Conservation (phyloP, 352 stramenopile species). For the Phytophthora sp. region DNA sequence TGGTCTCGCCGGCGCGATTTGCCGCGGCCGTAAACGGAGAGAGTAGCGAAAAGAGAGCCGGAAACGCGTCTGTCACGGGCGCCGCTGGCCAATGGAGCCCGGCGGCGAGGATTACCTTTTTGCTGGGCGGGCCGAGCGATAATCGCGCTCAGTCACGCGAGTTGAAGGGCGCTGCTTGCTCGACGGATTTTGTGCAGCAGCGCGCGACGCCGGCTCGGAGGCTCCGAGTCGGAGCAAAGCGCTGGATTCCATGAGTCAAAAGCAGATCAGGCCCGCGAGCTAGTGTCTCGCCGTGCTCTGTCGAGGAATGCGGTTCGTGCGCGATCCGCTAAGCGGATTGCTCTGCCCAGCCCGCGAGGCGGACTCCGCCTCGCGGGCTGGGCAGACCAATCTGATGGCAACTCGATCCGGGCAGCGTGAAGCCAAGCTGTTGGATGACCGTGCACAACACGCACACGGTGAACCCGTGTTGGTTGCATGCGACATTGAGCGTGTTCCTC, state of each 20-base stretch:
- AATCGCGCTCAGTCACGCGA: constrained; percentile 3
- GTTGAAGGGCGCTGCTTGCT: constrained; percentile 19
- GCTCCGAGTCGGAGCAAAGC: no score
- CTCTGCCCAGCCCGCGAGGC: background rate
- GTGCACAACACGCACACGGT: constrained; percentile 18
- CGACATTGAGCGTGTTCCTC: constrained; percentile 21
- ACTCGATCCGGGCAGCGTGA: no score
- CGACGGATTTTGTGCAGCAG: constrained; percentile 20
- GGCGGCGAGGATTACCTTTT: constrained; percentile 12
- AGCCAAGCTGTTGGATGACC: no score
- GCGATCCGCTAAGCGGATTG: background rate
- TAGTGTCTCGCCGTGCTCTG: background rate
- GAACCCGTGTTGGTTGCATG: constrained; percentile 26
- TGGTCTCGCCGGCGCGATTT: constrained; percentile 1
- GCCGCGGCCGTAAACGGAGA: constrained; percentile 14
- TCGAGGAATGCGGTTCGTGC: background rate
- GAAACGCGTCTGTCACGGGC: background rate
- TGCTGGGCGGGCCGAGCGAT: background rate
- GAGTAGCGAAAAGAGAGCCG: constrained; percentile 6
- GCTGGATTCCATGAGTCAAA: constrained; percentile 8
- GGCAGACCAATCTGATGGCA: no score
- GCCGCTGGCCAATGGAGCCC: constrained; percentile 1
- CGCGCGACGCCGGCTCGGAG: no score
- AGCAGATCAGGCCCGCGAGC: constrained; percentile 1
- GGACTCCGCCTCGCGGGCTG: background rate